Conservation (phyloP, 2,329 filamentous ascomycete species). For the Pyricularia grisea region DNA sequence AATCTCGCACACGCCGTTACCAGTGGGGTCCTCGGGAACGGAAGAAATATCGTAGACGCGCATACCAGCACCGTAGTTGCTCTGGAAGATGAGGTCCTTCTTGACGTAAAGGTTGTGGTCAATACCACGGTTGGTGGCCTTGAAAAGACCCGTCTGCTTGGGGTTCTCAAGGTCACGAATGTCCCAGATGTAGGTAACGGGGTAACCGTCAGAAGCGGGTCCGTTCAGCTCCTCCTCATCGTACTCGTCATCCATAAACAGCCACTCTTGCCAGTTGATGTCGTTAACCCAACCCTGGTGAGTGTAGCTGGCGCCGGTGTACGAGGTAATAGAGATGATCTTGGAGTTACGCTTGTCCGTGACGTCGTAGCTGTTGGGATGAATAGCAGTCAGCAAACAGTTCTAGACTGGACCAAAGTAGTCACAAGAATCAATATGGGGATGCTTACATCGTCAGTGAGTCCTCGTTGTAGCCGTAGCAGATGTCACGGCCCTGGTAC, state of each 20-base stretch:
- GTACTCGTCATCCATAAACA: constrained; percentile 41
- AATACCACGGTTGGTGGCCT: constrained; percentile 21
- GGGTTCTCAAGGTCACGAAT: constrained; percentile 30
- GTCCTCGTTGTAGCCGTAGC: constrained; percentile 47
- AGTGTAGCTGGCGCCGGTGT: constrained; percentile 45
- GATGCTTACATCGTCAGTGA: constrained; percentile 28
- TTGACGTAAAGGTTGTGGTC: constrained; percentile 36
- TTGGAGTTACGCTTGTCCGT: constrained; percentile 12
- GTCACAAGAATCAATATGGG: not conserved
- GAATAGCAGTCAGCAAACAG: not conserved
- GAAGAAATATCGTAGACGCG: constrained; percentile 22
- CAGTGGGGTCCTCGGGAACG: constrained; percentile 23
- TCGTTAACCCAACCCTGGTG: constrained; percentile 46
- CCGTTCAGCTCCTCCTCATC: constrained; percentile 27
- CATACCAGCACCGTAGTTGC: constrained; percentile 34
- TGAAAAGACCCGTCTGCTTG: constrained; percentile 29
- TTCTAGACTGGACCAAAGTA: not conserved
- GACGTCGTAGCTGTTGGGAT: not conserved
- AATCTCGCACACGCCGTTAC: constrained; percentile 29
- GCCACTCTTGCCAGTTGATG: constrained; percentile 25
- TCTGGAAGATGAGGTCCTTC: constrained; percentile 31
- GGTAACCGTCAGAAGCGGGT: constrained; percentile 22
- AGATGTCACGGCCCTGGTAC: constrained; percentile 41
- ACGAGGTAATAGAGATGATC: constrained; percentile 43
- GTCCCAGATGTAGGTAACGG: constrained; percentile 40